Conservation (phyloP, 2,329 filamentous ascomycete genomes). For the Cephalotrichum gorgonifer region DNA sequence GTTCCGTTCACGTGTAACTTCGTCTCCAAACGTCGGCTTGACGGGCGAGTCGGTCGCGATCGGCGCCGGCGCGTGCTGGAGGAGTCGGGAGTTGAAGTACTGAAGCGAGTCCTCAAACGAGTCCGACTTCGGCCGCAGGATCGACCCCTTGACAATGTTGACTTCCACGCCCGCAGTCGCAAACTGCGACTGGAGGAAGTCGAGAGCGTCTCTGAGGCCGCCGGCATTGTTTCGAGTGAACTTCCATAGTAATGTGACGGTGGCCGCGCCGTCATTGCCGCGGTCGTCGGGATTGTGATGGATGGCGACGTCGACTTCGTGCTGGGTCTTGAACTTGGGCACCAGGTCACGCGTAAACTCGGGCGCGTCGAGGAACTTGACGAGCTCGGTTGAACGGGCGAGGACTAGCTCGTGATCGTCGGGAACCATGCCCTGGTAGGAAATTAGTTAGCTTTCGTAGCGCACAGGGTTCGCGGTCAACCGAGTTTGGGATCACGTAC, state of each 20-base stretch:
- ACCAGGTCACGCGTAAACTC: constrained; percentile 74
- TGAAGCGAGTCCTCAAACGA: constrained; percentile 96
- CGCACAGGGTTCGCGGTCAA: constrained; percentile 12
- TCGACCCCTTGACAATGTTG: constrained; percentile 81
- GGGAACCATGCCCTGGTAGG: constrained; percentile 79
- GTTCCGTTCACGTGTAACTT: constrained; percentile 67
- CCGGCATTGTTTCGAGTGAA: constrained; percentile 97
- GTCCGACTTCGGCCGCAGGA: constrained; percentile 95
- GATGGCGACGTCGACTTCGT: constrained; percentile 79
- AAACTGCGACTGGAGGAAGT: constrained; percentile 79
- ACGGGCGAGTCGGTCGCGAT: constrained; percentile 81
- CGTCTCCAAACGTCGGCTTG: constrained; percentile 73
- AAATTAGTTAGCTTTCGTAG: constrained; percentile 1
- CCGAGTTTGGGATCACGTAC: constrained; percentile 31
- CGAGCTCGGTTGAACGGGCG: constrained; percentile 62
- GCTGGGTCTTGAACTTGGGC: constrained; percentile 77
- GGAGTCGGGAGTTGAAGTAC: constrained; percentile 92
- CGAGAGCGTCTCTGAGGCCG: constrained; percentile 88
- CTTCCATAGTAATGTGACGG: constrained; percentile 58
- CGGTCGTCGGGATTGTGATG: constrained; percentile 51
- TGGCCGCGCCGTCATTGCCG: constrained; percentile 46
- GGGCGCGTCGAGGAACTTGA: constrained; percentile 70
- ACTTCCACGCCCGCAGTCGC: constrained; percentile 84
- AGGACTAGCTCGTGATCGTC: constrained; percentile 90
- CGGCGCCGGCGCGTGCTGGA: constrained; percentile 80